A percentile compares a stretch with the other conserved stretches of the same genome.
These are phyloP conservation scores for Tremella yokohamensis DNA, from an alignment of 768 basidiomycete species.

Conservation along the genomic window DNA sequence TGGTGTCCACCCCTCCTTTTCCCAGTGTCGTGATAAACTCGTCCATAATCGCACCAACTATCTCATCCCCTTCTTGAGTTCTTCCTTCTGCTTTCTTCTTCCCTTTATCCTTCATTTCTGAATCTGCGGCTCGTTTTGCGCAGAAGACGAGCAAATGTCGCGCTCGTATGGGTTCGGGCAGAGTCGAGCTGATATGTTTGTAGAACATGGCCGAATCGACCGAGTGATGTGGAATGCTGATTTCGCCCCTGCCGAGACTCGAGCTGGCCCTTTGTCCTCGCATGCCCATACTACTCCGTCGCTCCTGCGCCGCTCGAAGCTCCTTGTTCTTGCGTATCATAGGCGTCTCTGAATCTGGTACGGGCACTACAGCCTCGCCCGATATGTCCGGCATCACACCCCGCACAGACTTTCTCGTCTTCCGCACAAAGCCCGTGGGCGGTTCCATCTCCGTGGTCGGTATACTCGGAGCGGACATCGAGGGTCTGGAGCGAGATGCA, in stretches of 20 bases:
- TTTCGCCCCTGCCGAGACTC: conserved; percentile 46
- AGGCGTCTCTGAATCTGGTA: conserved; percentile 47
- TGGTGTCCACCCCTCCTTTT: conserved; percentile 45
- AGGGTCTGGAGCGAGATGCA: conserved; percentile 6
- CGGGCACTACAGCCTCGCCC: conserved; percentile 38
- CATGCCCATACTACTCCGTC: conserved; percentile 41
- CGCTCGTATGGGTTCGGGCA: conserved; percentile 46
- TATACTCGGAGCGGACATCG: conserved; percentile 1
- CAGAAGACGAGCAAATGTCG: conserved; percentile 45
- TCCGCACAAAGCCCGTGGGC: conserved; percentile 25
- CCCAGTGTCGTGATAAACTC: conserved; percentile 37
- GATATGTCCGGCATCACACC: conserved; percentile 14
- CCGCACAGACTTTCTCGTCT: conserved; percentile 33
- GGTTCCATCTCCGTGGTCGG: conserved; percentile 29
- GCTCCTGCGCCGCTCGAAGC: conserved; percentile 34
- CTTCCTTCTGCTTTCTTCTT: conserved; percentile 18
- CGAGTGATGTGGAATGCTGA: conserved; percentile 46
- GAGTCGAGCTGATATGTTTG: conserved; percentile 39
- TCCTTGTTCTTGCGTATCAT: conserved; percentile 47
- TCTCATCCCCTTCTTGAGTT: conserved; percentile 43
- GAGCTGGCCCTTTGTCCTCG: conserved; percentile 45
- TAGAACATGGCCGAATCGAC: conserved; percentile 39
- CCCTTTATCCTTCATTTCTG: conserved; percentile 13
- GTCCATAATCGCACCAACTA: conserved; percentile 46
- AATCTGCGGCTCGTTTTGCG: conserved; percentile 37